Base-by-base conservation (phyloP, 345 rosid genomes). In the Salix brachista region DNA sequence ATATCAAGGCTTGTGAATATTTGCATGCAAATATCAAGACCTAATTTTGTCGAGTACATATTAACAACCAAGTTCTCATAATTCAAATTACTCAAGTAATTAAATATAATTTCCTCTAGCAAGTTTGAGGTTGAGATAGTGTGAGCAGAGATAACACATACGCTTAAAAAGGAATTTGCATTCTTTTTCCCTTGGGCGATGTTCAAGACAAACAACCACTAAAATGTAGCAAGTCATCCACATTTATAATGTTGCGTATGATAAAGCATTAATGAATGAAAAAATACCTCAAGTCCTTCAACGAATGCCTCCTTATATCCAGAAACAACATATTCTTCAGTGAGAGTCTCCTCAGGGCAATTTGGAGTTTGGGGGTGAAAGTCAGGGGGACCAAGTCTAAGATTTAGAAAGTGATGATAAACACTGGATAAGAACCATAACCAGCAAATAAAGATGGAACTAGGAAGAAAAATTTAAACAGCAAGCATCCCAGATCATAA, bases 291-390 rank as follows among this genome's bases (percentile, higher is more conserved):
- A 87, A 96, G 91, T 70, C 97, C 97, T 82, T 91, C 99, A 84
- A 94, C 99, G 83, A 94, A 88, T 58, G 94, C 90, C 85, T 96
- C 99, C 88, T 84, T 94, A 86, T 96, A 96, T 72, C 99, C 99
- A 79, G 46, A 75, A 72, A 80, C 91, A 72, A 91, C 91, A 87
- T 92, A 91, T 70, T 94, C 98, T 76, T 83, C 87, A 36, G 91
- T 91, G 54, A 96, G 86, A 64, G 91, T 94, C 88, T 96, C 99
- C 85, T 96, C 99, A 0, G 98, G 94, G 73, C 97, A 96, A 85
- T 78, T 87, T 69, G 89, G 89, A 71, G 92, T 87, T 75, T 92
- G 99, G 30, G 97, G 99, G 74, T 90, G 92, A 86, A 85, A 96
- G 80, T 96, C 99, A 18, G 99, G 97, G 10, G 98, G 97, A 72